phyloP scores from a whole-genome alignment of 208 protist species.

The Angomonas ambiguus region DNA sequence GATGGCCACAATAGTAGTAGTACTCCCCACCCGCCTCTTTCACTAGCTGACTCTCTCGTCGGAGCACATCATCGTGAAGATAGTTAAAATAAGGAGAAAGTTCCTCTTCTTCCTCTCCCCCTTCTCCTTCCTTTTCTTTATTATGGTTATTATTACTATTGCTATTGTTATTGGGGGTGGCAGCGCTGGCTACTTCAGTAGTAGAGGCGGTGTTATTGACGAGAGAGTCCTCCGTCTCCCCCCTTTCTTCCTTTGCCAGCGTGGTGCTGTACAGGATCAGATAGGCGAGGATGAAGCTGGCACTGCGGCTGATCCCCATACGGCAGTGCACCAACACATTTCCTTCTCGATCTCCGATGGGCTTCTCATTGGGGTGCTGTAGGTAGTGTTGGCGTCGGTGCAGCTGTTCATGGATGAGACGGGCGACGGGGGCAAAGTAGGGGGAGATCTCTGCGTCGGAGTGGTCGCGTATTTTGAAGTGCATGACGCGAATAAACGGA shows the following conservation, averaged over 20 bases:
- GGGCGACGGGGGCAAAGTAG: slow-evolving; percentile 52
- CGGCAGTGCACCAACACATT: slow-evolving; percentile 80
- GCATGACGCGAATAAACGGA: slow-evolving; percentile 33
- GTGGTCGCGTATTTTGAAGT: slow-evolving; percentile 60
- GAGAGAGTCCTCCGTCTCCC: slow-evolving; percentile 15
- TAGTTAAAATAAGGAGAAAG: background rate
- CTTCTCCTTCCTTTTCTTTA: slow-evolving; percentile 4
- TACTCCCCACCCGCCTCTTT: background rate
- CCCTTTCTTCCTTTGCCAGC: slow-evolving; percentile 17
- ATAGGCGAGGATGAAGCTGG: slow-evolving; percentile 71
- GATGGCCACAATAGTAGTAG: background rate
- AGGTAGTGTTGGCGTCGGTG: slow-evolving; percentile 42
- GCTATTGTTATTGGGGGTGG: background rate
- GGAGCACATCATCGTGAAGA: background rate
- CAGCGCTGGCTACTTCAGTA: slow-evolving; percentile 3
- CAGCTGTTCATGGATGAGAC: slow-evolving; percentile 70
- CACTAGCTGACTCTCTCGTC: background rate
- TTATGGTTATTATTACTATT: background rate
- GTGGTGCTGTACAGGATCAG: slow-evolving; percentile 67
- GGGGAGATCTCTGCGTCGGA: slow-evolving; percentile 58
- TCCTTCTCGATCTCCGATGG: slow-evolving; percentile 14
- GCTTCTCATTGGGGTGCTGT: slow-evolving; percentile 13
- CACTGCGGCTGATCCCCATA: slow-evolving; percentile 78
- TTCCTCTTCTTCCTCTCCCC: too few relatives aligned
- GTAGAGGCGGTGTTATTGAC: slow-evolving; percentile 13